Base-by-base conservation (phyloP, 2,329 filamentous ascomycete species). In the Lecanoromycetidae sp. region DNA sequence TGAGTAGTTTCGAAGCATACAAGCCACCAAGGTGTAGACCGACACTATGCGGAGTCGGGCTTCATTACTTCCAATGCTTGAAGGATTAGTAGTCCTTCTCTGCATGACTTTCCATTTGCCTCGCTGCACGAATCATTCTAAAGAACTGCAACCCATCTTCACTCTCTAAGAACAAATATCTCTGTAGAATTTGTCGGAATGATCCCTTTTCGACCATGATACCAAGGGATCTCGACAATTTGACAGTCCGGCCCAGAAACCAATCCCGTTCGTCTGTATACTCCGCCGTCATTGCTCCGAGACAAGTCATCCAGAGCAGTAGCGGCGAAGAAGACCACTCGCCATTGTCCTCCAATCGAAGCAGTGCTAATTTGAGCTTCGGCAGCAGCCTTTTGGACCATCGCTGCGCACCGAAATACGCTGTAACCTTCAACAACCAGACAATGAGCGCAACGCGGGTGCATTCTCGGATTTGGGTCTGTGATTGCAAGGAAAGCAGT, bases 341-440 rank as follows among this genome's bases (percentile, higher is more conserved):
- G 5, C 33, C 29, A 35, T 13, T 17, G 12, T 36, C 25, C 2
- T 25, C 22, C 25, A 39, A n/a, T 12, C 13, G 9, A n/a, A 44
- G 22, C 10, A 36, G 5, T 12, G 26, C 30, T 25, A 15, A 5
- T 25, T 44, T 44, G 13, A 44, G n/a, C 13, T 3, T 19, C 6
- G 42, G 42, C 12, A 44, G n/a, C 27, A 44, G 6, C 20, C 19
- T 33, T 36, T 44, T 44, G 4, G 42, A 34, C 30, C 29, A 33
- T 13, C 42, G 27, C 20, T 45, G 42, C 15, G 42, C 42, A 36
- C 42, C 42, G 26, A 45, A 45, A 20, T 45, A 45, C 26, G 20
- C 32, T 2, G 42, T 45, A n/a, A 45, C 37, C n/a, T 45, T 45
- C 2, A 45, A 32, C 7, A 45, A 26, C 42, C 42, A 45, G 8